A percentile compares a stretch with the other conserved stretches of the same genome.
Evolutionary conservation across 2,329 filamentous ascomycete species (phyloP).

Genomic region (Neocatenulostroma microsporum): DNA sequence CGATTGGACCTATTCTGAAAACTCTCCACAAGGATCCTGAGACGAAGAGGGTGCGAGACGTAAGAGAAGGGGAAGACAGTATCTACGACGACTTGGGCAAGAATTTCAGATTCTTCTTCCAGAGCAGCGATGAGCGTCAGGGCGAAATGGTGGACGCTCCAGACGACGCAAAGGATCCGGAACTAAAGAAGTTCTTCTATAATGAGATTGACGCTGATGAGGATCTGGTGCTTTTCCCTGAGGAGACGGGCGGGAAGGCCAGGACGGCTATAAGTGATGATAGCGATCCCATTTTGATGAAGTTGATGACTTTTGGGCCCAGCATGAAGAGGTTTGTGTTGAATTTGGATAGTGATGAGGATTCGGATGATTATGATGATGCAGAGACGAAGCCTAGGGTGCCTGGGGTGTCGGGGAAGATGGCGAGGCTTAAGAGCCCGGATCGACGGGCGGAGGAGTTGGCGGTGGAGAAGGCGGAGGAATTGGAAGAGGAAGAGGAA

Average conservation of each 20-base stretch:
- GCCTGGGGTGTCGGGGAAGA: slow-evolving; percentile 1
- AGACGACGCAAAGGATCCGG: slow-evolving; percentile 6
- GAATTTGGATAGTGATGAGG: slow-evolving; percentile 1
- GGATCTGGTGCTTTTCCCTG: slow-evolving; percentile 36
- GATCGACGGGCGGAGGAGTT: no score
- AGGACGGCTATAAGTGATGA: slow-evolving; percentile 3
- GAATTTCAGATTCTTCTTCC: no score
- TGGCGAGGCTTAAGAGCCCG: no score
- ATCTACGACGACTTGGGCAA: no score
- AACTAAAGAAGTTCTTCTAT: slow-evolving; percentile 28
- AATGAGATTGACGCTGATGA: slow-evolving; percentile 36
- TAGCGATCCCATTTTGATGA: slow-evolving; percentile 3
- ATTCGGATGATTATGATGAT: background rate
- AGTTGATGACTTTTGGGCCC: background rate
- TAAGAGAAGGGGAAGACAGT: no score
- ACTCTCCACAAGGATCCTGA: no score
- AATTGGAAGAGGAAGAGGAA: no score
- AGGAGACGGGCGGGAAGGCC: slow-evolving; percentile 20
- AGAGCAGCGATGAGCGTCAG: no score
- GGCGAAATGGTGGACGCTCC: slow-evolving; percentile 5
- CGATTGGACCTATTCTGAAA: no score
- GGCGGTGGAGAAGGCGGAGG: no score
- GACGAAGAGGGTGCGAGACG: no score
- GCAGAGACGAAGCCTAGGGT: slow-evolving; percentile 11
- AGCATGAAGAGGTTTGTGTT: slow-evolving; percentile 1